phyloP scores from a whole-genome alignment of 2,329 filamentous ascomycete species.

The Sclerotinia borealis region DNA sequence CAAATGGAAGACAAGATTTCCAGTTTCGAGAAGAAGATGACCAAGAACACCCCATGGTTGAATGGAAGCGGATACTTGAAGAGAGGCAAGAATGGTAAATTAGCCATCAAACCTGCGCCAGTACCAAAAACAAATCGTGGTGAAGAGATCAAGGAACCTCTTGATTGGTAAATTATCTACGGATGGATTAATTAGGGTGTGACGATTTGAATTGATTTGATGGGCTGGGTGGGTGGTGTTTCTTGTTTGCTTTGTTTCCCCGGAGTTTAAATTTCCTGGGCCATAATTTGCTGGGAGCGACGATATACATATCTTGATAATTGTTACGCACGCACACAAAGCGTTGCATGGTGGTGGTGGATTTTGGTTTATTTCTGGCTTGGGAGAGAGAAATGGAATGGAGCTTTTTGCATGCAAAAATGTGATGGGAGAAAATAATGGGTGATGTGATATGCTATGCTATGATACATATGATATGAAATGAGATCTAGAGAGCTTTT shows the following conservation, averaged over 20 bases:
- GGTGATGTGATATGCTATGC: too few species aligned
- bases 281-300: not conserved
- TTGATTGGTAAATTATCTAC: slow-evolving; percentile 63
- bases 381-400: too few species aligned
- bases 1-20: slow-evolving; percentile 83
- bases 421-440: too few species aligned
- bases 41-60: slow-evolving; percentile 67
- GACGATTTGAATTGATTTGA: not conserved
- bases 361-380: not conserved
- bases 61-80: slow-evolving; percentile 77
- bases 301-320: not conserved
- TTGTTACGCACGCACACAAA: not conserved
- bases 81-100: slow-evolving; percentile 47
- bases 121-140: slow-evolving; percentile 83
- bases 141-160: slow-evolving; percentile 72
- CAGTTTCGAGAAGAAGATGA: slow-evolving; percentile 60
- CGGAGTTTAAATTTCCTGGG: not conserved
- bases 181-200: not conserved
- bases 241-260: not conserved
- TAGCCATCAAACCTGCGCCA: slow-evolving; percentile 53
- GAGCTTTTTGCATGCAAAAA: too few species aligned
- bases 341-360: not conserved
- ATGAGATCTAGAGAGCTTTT: too few species aligned
- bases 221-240: not conserved
- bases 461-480: too few species aligned